These are phyloP conservation scores for Parastagonospora avenae DNA, from an alignment of 2,329 filamentous ascomycete species.

Conservation along the genomic window DNA sequence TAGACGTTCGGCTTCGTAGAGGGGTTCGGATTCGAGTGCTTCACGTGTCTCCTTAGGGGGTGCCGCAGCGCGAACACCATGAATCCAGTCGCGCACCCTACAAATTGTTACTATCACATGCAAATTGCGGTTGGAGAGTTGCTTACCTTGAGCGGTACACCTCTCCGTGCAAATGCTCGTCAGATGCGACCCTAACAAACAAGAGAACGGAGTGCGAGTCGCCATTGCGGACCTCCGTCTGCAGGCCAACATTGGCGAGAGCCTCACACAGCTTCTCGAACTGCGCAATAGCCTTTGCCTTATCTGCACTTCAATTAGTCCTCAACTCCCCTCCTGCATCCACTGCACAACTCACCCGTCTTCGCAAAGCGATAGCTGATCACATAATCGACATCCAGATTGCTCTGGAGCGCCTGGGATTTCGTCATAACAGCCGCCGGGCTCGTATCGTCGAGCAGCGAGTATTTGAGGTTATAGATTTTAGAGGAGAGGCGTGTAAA, in stretches of 20 bases:
- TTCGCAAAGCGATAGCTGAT: conserved; percentile 76
- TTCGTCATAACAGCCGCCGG: conserved; percentile 41
- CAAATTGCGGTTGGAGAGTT: background rate
- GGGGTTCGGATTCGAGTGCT: conserved; percentile 72
- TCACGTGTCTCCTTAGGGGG: conserved; percentile 74
- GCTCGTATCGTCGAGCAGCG: conserved; percentile 24
- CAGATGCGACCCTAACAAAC: conserved; percentile 80
- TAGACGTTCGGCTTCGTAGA: conserved; percentile 86
- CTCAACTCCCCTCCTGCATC: conserved; percentile 6
- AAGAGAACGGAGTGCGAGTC: conserved; percentile 76
- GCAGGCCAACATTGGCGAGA: conserved; percentile 78
- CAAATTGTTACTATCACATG: background rate
- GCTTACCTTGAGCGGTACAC: conserved; percentile 77
- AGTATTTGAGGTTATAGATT: conserved; percentile 24
- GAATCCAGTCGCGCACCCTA: conserved; percentile 91
- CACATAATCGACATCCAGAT: conserved; percentile 84
- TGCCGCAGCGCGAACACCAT: conserved; percentile 78
- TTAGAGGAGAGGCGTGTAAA: conserved; percentile 20
- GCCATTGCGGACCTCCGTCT: conserved; percentile 84
- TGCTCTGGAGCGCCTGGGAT: conserved; percentile 52
- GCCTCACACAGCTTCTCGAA: conserved; percentile 79
- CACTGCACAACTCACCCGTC: conserved; percentile 58
- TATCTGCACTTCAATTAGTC: conserved; percentile 57
- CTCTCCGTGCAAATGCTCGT: conserved; percentile 75
- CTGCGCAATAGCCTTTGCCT: conserved; percentile 70